These are phyloP conservation scores for Nitzschia sp. DNA, from an alignment of 108 stramenopile species.

Conservation along the genomic window DNA sequence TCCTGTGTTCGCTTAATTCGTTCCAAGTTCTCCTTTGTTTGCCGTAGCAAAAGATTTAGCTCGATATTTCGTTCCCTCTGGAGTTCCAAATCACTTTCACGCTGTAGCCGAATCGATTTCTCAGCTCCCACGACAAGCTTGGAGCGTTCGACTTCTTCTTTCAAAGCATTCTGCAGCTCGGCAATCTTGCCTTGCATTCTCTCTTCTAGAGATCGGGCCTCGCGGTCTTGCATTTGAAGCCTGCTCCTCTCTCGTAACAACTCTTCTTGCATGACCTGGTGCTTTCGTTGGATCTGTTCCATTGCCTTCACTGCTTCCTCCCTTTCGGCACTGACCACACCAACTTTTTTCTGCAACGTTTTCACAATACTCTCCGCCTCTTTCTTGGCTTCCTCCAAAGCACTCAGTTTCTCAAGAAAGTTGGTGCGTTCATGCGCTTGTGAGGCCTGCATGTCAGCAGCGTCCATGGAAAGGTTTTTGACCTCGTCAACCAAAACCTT, in stretches of 20 bases:
- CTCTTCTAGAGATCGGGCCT: constrained; percentile 18
- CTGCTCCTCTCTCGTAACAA: constrained; percentile 14
- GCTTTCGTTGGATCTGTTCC: constrained; percentile 4
- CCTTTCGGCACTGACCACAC: constrained; percentile 2
- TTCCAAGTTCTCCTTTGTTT: constrained; percentile 20
- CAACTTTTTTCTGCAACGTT: constrained; percentile 15
- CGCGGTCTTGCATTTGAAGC: constrained; percentile 11
- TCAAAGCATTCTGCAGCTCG: constrained; percentile 17
- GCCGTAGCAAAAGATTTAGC: constrained; percentile 19
- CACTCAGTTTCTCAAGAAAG: constrained; percentile 11
- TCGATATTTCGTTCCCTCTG: constrained; percentile 19
- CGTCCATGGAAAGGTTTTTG: background rate
- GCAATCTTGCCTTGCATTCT: constrained; percentile 25
- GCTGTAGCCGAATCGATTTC: constrained; percentile 12
- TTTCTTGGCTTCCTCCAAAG: constrained; percentile 11
- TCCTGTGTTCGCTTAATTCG: constrained; percentile 25
- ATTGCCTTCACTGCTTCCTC: constrained; percentile 3
- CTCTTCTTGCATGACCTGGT: constrained; percentile 1
- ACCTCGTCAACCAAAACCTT: constrained; percentile 5
- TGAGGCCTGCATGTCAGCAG: background rate
- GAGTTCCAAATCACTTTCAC: constrained; percentile 20
- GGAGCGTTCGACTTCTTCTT: constrained; percentile 12
- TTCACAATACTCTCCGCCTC: constrained; percentile 15
- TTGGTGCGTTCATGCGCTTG: background rate
- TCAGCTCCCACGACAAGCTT: constrained; percentile 31